Percentiles rank a stretch among this genome's conserved stretches.
Conservation (phyloP, 2,329 filamentous ascomycete genomes). For the Aspergillus candidus region DNA sequence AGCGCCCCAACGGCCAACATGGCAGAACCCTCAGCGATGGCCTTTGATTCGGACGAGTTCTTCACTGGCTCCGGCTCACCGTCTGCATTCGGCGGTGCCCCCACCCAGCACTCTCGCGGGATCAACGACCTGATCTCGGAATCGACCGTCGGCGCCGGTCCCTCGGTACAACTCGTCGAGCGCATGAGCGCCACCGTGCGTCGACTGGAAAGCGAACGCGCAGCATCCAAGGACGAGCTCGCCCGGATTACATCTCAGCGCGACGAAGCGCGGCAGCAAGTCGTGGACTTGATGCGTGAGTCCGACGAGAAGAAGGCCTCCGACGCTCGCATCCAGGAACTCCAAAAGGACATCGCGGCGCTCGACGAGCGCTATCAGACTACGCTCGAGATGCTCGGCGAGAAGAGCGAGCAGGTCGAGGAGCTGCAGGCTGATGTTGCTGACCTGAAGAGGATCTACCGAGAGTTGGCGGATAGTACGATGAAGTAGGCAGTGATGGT, state of each 20-base stretch:
- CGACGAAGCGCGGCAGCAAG: slow-evolving; percentile 85
- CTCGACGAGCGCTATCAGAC: slow-evolving; percentile 79
- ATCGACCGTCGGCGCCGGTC: slow-evolving; percentile 83
- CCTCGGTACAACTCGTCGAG: slow-evolving; percentile 90
- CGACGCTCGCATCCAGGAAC: slow-evolving; percentile 53
- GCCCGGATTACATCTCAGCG: slow-evolving; percentile 72
- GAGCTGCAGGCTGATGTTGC: slow-evolving; percentile 82
- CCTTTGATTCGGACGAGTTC: slow-evolving; percentile 46
- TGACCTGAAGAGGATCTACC: slow-evolving; percentile 94
- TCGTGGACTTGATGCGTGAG: slow-evolving; percentile 85
- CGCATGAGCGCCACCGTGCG: slow-evolving; percentile 92
- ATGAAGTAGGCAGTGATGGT: slow-evolving; percentile 50
- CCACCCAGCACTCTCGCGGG: slow-evolving; percentile 46
- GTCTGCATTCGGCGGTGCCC: slow-evolving; percentile 33
- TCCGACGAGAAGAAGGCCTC: slow-evolving; percentile 62
- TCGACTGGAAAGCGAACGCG: slow-evolving; percentile 84
- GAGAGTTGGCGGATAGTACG: slow-evolving; percentile 81
- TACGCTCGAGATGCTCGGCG: slow-evolving; percentile 87
- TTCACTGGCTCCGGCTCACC: slow-evolving; percentile 33
- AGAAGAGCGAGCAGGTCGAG: slow-evolving; percentile 93
- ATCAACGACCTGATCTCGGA: slow-evolving; percentile 81
- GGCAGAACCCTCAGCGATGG: slow-evolving; percentile 30
- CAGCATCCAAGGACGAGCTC: slow-evolving; percentile 80
- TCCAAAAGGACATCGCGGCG: slow-evolving; percentile 63
- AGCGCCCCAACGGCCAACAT: slow-evolving; percentile 17